Percentiles rank a stretch among this genome's conserved stretches.
phyloP scores from a whole-genome alignment of 495 filamentous ascomycete species.

The Hyaloscypha bicolor region DNA sequence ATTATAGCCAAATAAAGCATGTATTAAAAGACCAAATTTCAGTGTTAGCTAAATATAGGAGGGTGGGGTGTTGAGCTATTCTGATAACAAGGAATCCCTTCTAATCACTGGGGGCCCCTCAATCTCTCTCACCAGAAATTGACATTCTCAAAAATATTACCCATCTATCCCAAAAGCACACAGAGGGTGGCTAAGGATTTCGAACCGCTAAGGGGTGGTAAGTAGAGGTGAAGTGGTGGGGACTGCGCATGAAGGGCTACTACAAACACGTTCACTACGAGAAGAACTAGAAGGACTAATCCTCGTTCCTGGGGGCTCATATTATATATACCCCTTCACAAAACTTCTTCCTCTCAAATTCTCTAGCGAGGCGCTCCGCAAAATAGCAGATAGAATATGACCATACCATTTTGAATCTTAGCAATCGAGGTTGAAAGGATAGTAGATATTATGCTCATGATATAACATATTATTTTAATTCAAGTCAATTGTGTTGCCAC shows the following conservation, averaged over 20 bases:
- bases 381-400: too few relatives aligned
- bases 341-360: too few relatives aligned
- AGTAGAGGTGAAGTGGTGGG: not conserved
- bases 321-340: too few relatives aligned
- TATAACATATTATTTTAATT: too few relatives aligned
- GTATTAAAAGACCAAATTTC: conserved; percentile 1
- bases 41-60: conserved; percentile 1
- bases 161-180: conserved; percentile 2
- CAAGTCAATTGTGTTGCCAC: too few relatives aligned
- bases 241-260: not conserved
- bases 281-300: too few relatives aligned
- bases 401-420: too few relatives aligned
- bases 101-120: not conserved
- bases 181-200: not conserved
- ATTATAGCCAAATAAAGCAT: conserved; percentile 2
- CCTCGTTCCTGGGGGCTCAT: too few relatives aligned
- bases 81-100: not conserved
- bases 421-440: not conserved
- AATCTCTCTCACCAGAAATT: conserved; percentile 1
- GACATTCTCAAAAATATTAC: conserved; percentile 1
- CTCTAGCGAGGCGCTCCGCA: too few relatives aligned
- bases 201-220: not conserved
- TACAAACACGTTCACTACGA: too few relatives aligned
- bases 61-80: not conserved
- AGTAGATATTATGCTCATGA: not conserved